Evolutionary conservation across 208 protist species (phyloP).

Genomic region (Naegleria fowleri): DNA sequence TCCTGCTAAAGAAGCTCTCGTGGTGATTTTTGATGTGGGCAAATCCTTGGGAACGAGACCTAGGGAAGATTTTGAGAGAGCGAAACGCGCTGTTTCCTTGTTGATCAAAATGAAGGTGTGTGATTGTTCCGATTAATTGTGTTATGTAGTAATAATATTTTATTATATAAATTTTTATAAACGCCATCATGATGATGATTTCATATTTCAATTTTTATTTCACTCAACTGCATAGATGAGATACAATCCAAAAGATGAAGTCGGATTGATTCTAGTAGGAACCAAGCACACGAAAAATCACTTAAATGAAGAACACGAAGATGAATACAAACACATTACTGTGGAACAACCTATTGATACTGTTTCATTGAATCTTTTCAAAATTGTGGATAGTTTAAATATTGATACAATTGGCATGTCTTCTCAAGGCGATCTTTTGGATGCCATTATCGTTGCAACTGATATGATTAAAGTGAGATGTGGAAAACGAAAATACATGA

Average conservation of each 20-base stretch:
- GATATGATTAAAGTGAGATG: conserved; percentile 60
- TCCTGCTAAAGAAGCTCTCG: not conserved
- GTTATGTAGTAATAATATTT: too few species aligned
- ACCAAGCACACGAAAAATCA: conserved; percentile 47
- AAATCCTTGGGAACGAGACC: not conserved
- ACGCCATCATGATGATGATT: not conserved
- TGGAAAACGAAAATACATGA: conserved; percentile 51
- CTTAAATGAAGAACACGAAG: conserved; percentile 31
- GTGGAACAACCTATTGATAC: conserved; percentile 28
- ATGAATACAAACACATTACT: conserved; percentile 15
- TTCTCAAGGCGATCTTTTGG: conserved; percentile 55
- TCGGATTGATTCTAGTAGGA: conserved; percentile 61
- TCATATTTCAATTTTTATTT: not conserved
- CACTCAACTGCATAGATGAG: conserved; percentile 44
- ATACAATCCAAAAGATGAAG: conserved; percentile 54
- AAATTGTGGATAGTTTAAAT: conserved; percentile 29
- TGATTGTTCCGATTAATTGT: not conserved
- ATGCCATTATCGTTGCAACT: conserved; percentile 66
- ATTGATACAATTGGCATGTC: conserved; percentile 13
- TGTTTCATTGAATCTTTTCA: conserved; percentile 36
- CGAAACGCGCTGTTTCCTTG: not conserved
- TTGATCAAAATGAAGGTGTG: conserved; percentile 9
- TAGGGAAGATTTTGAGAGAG: not conserved
- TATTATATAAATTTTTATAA: too few species aligned
- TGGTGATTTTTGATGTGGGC: not conserved